Evolutionary conservation across 129 eudicot genomes (phyloP).

Genomic region (Tagetes erecta): DNA sequence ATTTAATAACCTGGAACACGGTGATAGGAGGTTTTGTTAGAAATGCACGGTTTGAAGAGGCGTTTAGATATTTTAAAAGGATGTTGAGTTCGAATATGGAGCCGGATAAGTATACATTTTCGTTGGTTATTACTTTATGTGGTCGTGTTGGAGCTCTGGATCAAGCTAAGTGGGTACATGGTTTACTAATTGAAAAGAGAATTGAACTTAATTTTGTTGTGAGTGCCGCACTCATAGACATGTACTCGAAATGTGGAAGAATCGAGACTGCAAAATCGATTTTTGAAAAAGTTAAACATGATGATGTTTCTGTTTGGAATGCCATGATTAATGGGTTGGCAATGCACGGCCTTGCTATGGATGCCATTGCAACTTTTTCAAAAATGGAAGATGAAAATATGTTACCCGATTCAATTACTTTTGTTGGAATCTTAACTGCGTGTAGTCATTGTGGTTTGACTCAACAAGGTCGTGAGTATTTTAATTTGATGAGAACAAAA

Average conservation of each 20-base stretch:
- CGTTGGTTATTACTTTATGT: conserved; percentile 66
- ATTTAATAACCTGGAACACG: conserved; percentile 82
- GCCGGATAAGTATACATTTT: conserved; percentile 86
- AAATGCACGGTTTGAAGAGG: conserved; percentile 63
- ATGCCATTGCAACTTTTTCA: conserved; percentile 59
- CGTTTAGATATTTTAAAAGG: conserved; percentile 50
- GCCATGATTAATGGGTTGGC: conserved; percentile 88
- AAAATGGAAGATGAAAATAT: conserved; percentile 53
- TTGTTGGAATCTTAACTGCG: conserved; percentile 69
- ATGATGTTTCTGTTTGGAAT: conserved; percentile 77
- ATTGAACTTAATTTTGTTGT: conserved; percentile 62
- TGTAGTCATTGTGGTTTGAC: conserved; percentile 83
- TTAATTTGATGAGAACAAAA: conserved; percentile 51
- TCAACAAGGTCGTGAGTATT: conserved; percentile 65
- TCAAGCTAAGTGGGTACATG: conserved; percentile 77
- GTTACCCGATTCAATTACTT: conserved; percentile 70
- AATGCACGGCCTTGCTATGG: conserved; percentile 78
- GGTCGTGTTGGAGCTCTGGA: conserved; percentile 68
- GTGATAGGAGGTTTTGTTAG: conserved; percentile 68
- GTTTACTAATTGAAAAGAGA: conserved; percentile 46
- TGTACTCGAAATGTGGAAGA: conserved; percentile 87
- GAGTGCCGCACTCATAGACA: conserved; percentile 65
- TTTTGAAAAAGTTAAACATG: conserved; percentile 38
- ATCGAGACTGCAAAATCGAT: conserved; percentile 59
- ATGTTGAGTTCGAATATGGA: conserved; percentile 55